Percentiles rank a stretch among this genome's conserved stretches.
Conservation (phyloP, 768 basidiomycete species). For the Dendrothele bispora region DNA sequence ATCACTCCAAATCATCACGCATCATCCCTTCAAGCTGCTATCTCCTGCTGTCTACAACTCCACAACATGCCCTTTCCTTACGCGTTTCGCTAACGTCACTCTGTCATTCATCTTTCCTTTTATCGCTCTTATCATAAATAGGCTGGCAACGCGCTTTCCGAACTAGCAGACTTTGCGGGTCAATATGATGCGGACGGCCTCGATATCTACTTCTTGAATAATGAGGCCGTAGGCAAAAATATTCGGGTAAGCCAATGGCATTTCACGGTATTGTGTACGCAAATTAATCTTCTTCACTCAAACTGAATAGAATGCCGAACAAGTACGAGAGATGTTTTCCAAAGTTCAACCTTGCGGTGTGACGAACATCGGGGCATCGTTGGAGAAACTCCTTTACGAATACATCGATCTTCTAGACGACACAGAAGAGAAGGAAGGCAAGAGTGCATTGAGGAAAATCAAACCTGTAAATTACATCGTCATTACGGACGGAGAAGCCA, state of each 20-base stretch:
- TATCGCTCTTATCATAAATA: too few relatives aligned
- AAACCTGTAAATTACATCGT: constrained; percentile 61
- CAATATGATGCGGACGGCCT: constrained; percentile 58
- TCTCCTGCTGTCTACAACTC: too few relatives aligned
- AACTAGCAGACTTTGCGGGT: constrained; percentile 46
- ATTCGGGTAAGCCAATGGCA: constrained; percentile 43
- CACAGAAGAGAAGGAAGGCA: constrained; percentile 31
- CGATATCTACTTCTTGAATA: constrained; percentile 62
- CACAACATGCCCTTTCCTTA: neutral
- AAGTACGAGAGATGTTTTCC: neutral
- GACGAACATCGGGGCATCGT: constrained; percentile 21
- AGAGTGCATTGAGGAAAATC: constrained; percentile 30
- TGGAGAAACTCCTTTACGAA: constrained; percentile 29
- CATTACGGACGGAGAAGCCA: constrained; percentile 63
- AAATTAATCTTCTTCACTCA: neutral
- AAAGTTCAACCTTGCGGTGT: neutral
- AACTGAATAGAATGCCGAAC: constrained; percentile 1
- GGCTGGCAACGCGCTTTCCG: constrained; percentile 47
- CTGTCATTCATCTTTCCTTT: constrained; percentile 2
- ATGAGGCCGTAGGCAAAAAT: constrained; percentile 27
- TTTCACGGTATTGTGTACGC: too few relatives aligned
- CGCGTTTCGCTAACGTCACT: too few relatives aligned
- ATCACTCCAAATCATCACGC: too few relatives aligned
- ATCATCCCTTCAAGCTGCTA: too few relatives aligned
- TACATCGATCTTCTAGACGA: constrained; percentile 28